Evolutionary conservation across 2,329 filamentous ascomycete genomes (phyloP).

Genomic region (Neurospora sp.): DNA sequence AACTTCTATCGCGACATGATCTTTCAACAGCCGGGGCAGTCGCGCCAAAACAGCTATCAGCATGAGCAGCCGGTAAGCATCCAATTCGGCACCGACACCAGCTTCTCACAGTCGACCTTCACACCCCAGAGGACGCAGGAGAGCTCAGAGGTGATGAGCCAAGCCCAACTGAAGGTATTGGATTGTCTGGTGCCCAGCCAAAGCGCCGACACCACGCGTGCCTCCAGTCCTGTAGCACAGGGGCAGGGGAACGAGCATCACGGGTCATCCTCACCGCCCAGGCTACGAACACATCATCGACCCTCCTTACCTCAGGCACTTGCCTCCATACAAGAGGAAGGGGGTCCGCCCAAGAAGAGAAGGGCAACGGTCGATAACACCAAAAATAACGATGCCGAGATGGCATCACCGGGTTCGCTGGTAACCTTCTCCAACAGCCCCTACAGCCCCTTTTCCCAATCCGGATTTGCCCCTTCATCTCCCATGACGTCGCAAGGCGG

Average conservation of each 20-base stretch:
- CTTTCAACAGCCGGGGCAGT: neutral
- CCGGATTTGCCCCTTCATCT: neutral
- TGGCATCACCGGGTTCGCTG: constrained; percentile 13
- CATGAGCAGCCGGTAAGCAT: constrained; percentile 20
- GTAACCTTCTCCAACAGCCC: neutral
- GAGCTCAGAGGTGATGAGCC: constrained; percentile 46
- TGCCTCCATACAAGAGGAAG: neutral
- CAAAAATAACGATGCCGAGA: neutral
- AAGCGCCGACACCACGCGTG: constrained; percentile 50
- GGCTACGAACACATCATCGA: constrained; percentile 15
- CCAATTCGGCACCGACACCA: constrained; percentile 61
- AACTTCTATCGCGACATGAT: neutral
- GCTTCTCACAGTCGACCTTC: constrained; percentile 51
- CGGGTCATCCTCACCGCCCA: constrained; percentile 8
- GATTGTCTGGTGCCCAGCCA: constrained; percentile 46
- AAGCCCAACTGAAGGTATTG: constrained; percentile 45
- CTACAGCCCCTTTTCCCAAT: neutral
- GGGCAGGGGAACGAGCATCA: constrained; percentile 9
- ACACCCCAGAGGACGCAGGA: constrained; percentile 46
- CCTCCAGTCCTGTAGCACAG: constrained; percentile 43
- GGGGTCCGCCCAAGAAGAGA: neutral
- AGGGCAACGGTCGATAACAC: neutral
- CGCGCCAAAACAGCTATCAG: neutral
- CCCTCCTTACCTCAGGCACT: neutral
- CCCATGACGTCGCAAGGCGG: neutral